phyloP scores from a whole-genome alignment of 345 rosid species.

The Salix caprea region DNA sequence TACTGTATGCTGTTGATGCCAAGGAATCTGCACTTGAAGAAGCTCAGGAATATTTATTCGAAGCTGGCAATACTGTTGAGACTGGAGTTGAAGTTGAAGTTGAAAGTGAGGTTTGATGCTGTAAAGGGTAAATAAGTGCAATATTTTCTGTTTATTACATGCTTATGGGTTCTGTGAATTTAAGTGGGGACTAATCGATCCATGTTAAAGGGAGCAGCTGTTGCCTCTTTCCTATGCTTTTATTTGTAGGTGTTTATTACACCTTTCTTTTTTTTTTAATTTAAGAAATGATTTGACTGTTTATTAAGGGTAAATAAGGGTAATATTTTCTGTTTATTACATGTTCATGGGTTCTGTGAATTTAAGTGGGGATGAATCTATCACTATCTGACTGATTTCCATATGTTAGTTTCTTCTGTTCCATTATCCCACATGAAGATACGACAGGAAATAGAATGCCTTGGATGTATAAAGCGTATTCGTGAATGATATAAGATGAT shows the following conservation, averaged over 20 bases:
- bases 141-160: not conserved
- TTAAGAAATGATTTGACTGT: not conserved
- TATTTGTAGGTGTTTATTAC: no score
- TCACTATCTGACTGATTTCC: not conserved
- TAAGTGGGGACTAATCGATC: no score
- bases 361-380: not conserved
- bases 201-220: no score
- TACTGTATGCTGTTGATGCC: constrained; percentile 79
- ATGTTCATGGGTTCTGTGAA: not conserved
- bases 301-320: not conserved
- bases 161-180: not conserved
- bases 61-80: constrained; percentile 33
- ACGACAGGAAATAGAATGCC: not conserved
- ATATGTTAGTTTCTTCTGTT: no score
- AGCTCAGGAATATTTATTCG: constrained; percentile 65
- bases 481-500: not conserved
- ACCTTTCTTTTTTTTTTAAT: not conserved
- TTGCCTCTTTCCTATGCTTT: no score
- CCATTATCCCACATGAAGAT: not conserved
- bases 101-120: constrained; percentile 23
- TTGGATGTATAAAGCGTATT: not conserved
- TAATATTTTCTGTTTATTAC: not conserved
- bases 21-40: constrained; percentile 72
- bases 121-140: not conserved
- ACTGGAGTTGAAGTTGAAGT: constrained; percentile 19